These are phyloP conservation scores for Sporothrix schenckii DNA, from an alignment of 2,329 filamentous ascomycete species.

Conservation along the genomic window DNA sequence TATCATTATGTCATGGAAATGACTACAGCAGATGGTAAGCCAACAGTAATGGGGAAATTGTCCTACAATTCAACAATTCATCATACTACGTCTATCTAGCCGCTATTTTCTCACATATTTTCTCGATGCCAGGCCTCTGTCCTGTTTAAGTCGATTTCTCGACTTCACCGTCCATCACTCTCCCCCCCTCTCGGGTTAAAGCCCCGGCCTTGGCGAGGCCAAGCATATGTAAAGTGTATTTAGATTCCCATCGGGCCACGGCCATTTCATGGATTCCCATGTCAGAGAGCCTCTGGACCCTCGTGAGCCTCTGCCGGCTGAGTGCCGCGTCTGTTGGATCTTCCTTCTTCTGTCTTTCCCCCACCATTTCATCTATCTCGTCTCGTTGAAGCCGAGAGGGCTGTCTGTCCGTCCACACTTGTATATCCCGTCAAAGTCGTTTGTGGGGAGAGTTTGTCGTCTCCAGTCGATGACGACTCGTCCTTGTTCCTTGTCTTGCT, in stretches of 20 bases:
- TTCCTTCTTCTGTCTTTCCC: background rate
- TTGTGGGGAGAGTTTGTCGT: constrained; percentile 14
- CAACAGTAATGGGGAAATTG: too few species aligned
- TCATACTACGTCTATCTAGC: too few species aligned
- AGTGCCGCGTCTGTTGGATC: background rate
- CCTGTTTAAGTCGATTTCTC: background rate
- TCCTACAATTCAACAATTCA: too few species aligned
- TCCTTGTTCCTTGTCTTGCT: background rate
- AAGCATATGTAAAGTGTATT: constrained; percentile 14
- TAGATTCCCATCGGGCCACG: background rate
- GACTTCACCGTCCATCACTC: too few species aligned
- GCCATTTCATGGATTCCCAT: too few species aligned
- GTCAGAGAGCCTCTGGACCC: background rate
- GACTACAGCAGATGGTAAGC: too few species aligned
- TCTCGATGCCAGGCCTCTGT: too few species aligned
- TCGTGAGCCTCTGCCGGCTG: background rate
- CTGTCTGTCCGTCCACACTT: background rate
- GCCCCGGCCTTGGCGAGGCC: background rate
- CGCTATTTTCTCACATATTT: too few species aligned
- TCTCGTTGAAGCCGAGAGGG: constrained; percentile 8
- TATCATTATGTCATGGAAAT: too few species aligned
- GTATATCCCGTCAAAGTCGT: constrained; percentile 5
- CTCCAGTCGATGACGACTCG: too few species aligned
- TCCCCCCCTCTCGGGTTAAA: constrained; percentile 12
- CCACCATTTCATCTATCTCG: constrained; percentile 4